phyloP scores from a whole-genome alignment of 768 basidiomycete genomes.

The Kwoniella dendrophila region DNA sequence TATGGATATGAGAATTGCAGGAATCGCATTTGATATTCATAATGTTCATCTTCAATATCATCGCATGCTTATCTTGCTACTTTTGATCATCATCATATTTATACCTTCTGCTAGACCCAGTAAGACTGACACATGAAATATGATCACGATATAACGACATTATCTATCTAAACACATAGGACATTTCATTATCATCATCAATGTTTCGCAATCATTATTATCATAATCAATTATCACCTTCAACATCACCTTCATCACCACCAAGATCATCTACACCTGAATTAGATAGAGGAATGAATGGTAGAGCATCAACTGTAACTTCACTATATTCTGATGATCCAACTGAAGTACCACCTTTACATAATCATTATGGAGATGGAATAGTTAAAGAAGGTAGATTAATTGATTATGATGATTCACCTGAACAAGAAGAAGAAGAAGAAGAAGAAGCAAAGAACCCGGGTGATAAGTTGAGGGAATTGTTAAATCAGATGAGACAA shows the following conservation, averaged over 20 bases:
- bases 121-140: not conserved
- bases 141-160: slow-evolving; percentile 3
- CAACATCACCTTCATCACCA: slow-evolving; percentile 15
- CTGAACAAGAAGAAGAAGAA: slow-evolving; percentile 7
- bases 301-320: slow-evolving; percentile 20
- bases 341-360: slow-evolving; percentile 25
- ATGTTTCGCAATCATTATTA: slow-evolving; percentile 2
- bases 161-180: not conserved
- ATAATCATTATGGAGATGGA: not conserved
- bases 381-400: slow-evolving; percentile 12
- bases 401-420: slow-evolving; percentile 17
- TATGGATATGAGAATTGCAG: not conserved
- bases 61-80: too few species aligned
- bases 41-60: not conserved
- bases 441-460: slow-evolving; percentile 19
- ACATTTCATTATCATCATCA: not conserved
- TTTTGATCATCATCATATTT: not conserved
- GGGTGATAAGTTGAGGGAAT: slow-evolving; percentile 24
- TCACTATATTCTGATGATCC: slow-evolving; percentile 28
- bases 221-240: slow-evolving; percentile 8
- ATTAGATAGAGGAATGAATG: slow-evolving; percentile 20
- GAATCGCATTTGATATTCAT: not conserved
- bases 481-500: slow-evolving; percentile 32
- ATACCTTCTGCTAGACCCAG: not conserved
- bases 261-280: slow-evolving; percentile 18